A percentile compares a stretch with the other conserved stretches of the same genome.
Conservation (phyloP, 345 rosid species). For the Bruguiera parviflora region DNA sequence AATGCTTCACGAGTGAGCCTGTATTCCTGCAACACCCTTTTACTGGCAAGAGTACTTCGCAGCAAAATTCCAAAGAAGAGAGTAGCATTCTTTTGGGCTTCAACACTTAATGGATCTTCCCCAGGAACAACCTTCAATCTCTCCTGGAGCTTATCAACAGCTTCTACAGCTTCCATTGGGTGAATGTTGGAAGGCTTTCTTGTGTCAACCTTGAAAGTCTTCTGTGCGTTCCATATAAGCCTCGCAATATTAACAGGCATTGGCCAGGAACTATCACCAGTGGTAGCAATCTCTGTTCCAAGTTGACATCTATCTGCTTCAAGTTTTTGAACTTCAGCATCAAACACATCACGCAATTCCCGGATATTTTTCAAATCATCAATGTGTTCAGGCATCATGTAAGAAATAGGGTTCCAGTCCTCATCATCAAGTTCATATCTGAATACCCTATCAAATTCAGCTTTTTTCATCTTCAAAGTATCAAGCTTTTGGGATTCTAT, state of each 20-base stretch:
- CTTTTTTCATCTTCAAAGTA: slow-evolving; percentile 82
- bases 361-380: slow-evolving; percentile 87
- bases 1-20: slow-evolving; percentile 94
- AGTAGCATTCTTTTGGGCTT: slow-evolving; percentile 99
- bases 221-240: slow-evolving; percentile 97
- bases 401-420: slow-evolving; percentile 72
- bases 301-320: slow-evolving; percentile 82
- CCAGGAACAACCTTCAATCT: slow-evolving; percentile 94
- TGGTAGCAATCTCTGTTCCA: slow-evolving; percentile 88
- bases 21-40: slow-evolving; percentile 92
- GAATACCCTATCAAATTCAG: slow-evolving; percentile 72
- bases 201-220: slow-evolving; percentile 82
- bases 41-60: slow-evolving; percentile 95
- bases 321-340: slow-evolving; percentile 90
- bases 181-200: slow-evolving; percentile 76
- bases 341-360: slow-evolving; percentile 88
- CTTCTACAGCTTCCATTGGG: slow-evolving; percentile 95
- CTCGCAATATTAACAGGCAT: slow-evolving; percentile 92
- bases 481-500: slow-evolving; percentile 92
- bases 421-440: slow-evolving; percentile 82
- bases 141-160: slow-evolving; percentile 94
- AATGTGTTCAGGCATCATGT: slow-evolving; percentile 71
- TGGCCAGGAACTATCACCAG: slow-evolving; percentile 91
- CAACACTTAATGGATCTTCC: slow-evolving; percentile 80
- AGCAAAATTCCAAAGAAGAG: slow-evolving; percentile 88